phyloP scores from a whole-genome alignment of 2,329 filamentous ascomycete genomes.

The Lachnellula hyalina region DNA sequence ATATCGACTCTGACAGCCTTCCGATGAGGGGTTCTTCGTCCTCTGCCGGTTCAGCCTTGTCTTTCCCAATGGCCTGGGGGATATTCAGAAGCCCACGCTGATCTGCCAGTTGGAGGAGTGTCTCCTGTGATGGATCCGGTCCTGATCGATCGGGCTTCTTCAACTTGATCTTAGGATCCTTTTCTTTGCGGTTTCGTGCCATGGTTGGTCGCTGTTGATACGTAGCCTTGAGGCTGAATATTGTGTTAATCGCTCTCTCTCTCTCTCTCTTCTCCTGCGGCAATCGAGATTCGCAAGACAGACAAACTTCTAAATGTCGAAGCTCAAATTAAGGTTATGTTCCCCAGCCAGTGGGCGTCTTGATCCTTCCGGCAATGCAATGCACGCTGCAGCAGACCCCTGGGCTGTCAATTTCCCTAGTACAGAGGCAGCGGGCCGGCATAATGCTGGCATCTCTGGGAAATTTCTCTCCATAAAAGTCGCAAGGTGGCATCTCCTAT shows the following conservation, averaged over 20 bases:
- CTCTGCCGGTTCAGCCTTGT: conserved; percentile 25
- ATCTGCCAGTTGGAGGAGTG: conserved; percentile 67
- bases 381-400: conserved; percentile 1
- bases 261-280: background rate
- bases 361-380: conserved; percentile 1
- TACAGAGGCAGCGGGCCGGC: background rate
- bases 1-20: conserved; percentile 41
- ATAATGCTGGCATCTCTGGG: background rate
- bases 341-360: background rate
- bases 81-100: conserved; percentile 47
- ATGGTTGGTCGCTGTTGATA: conserved; percentile 24
- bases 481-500: conserved; percentile 10
- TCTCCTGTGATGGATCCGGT: conserved; percentile 52
- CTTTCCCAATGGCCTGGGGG: conserved; percentile 5
- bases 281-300: background rate
- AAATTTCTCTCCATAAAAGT: background rate
- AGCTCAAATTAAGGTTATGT: background rate
- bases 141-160: conserved; percentile 63
- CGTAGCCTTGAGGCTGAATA: background rate
- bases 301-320: background rate
- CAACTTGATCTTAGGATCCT: conserved; percentile 51
- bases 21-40: conserved; percentile 22
- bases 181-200: conserved; percentile 46
- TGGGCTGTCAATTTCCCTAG: background rate
- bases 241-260: too few relatives aligned